Conservation (phyloP, 2,329 filamentous ascomycete genomes). For the Phialophora macrospora region DNA sequence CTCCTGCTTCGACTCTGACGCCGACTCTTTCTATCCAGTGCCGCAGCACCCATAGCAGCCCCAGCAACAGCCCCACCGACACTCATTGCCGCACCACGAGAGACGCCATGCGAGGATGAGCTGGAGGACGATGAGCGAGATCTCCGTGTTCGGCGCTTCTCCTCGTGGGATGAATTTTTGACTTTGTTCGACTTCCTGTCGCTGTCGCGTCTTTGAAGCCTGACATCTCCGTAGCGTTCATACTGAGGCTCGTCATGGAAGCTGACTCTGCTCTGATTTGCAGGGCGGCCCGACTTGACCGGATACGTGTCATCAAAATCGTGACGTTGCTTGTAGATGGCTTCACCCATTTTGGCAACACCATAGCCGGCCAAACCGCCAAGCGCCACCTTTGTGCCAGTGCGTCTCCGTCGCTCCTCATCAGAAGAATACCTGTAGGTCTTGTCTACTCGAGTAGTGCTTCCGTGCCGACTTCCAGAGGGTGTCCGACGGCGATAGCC, state of each 20-base stretch:
- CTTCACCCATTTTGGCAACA: conserved; percentile 58
- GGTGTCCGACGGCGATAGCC: conserved; percentile 50
- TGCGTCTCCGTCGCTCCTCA: conserved; percentile 51
- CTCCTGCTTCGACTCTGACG: conserved; percentile 43
- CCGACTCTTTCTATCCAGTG: conserved; percentile 38
- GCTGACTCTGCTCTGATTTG: conserved; percentile 43
- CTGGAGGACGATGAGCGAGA: conserved; percentile 32
- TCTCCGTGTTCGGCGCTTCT: conserved; percentile 19
- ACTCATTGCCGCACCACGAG: conserved; percentile 43
- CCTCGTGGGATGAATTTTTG: conserved; percentile 2
- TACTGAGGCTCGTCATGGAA: conserved; percentile 43
- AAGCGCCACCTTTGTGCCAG: conserved; percentile 59
- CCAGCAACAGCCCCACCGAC: conserved; percentile 46
- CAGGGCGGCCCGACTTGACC: conserved; percentile 58
- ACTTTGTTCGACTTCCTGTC: conserved; percentile 34
- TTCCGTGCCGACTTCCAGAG: conserved; percentile 44
- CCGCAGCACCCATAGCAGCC: conserved; percentile 45
- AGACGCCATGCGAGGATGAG: conserved; percentile 18
- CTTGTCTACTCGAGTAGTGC: conserved; percentile 60
- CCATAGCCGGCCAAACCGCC: conserved; percentile 60
- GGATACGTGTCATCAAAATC: conserved; percentile 67
- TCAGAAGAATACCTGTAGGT: conserved; percentile 63
- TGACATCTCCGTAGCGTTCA: conserved; percentile 49
- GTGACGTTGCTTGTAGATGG: conserved; percentile 56
- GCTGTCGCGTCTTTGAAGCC: conserved; percentile 42